A percentile compares a stretch with the other conserved stretches of the same genome.
phyloP scores from a whole-genome alignment of 352 stramenopile genomes.

The Pythium sukuiense region DNA sequence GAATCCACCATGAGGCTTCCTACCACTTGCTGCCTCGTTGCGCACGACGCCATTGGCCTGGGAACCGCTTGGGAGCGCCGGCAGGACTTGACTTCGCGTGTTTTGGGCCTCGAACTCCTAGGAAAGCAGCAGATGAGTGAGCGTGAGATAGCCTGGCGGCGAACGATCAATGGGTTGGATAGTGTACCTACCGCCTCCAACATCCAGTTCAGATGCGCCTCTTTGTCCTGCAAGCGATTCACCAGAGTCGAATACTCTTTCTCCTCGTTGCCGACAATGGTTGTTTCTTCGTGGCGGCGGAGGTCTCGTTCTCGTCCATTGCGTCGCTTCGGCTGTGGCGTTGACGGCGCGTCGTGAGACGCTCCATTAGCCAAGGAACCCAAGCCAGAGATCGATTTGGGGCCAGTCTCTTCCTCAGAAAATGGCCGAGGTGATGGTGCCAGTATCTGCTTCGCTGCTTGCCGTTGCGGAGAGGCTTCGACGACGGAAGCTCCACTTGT shows the following conservation, averaged over 20 bases:
- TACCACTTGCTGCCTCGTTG: background rate
- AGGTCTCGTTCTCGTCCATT: background rate
- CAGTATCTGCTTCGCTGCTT: slow-evolving; percentile 21
- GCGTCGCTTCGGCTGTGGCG: background rate
- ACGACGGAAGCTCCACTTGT: background rate
- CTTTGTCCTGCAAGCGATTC: slow-evolving; percentile 53
- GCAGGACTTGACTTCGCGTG: slow-evolving; percentile 15
- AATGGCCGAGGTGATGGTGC: slow-evolving; percentile 11
- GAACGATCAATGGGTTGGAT: too few species aligned
- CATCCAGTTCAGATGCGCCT: slow-evolving; percentile 70
- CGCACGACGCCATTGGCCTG: background rate
- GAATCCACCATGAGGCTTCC: background rate
- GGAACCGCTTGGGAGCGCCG: background rate
- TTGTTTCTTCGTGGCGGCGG: background rate
- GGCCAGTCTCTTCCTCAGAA: slow-evolving; percentile 18
- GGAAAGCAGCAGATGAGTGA: background rate
- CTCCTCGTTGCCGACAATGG: background rate
- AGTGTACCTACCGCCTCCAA: slow-evolving; percentile 47
- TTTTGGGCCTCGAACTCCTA: slow-evolving; percentile 81
- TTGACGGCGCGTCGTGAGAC: background rate
- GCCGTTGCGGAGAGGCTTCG: slow-evolving; percentile 11
- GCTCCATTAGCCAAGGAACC: background rate
- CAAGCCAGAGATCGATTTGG: slow-evolving; percentile 1
- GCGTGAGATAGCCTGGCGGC: background rate
- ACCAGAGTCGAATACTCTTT: slow-evolving; percentile 36